Evolutionary conservation across 352 stramenopile genomes (phyloP).

Genomic region (Nothophytophthora sp.): DNA sequence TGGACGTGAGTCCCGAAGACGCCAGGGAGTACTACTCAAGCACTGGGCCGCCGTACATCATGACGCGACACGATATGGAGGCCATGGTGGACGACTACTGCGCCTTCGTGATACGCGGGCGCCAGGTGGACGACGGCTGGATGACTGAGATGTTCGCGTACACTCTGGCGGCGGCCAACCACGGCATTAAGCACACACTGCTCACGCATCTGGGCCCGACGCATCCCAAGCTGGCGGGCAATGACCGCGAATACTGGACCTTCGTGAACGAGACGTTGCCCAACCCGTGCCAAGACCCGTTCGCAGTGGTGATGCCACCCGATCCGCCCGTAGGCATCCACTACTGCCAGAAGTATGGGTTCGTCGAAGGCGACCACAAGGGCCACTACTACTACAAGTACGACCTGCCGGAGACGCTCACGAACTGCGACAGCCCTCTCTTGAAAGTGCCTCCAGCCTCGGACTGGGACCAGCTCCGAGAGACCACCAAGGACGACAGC

Average conservation of each 20-base stretch:
- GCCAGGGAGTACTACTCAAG: slow-evolving; percentile 45
- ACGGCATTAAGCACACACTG: slow-evolving; percentile 58
- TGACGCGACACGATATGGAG: slow-evolving; percentile 47
- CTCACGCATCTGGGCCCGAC: slow-evolving; percentile 45
- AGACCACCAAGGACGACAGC: slow-evolving; percentile 17
- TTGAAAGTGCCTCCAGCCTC: slow-evolving; percentile 40
- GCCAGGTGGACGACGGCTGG: slow-evolving; percentile 38
- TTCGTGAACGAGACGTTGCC: slow-evolving; percentile 30
- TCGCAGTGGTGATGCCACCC: slow-evolving; percentile 35
- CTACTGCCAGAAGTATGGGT: slow-evolving; percentile 60
- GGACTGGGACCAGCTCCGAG: slow-evolving; percentile 29
- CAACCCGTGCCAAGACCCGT: slow-evolving; percentile 40
- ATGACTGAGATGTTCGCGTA: slow-evolving; percentile 71
- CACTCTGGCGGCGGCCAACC: slow-evolving; percentile 42
- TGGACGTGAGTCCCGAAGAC: slow-evolving; percentile 32
- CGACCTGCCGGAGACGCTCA: slow-evolving; percentile 42
- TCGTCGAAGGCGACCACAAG: slow-evolving; percentile 36
- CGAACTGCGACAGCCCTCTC: slow-evolving; percentile 43
- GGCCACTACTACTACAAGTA: slow-evolving; percentile 66
- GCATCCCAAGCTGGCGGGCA: slow-evolving; percentile 32
- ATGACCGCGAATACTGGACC: slow-evolving; percentile 40
- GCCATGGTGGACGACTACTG: slow-evolving; percentile 57
- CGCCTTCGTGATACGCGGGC: slow-evolving; percentile 40
- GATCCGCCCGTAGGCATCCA: slow-evolving; percentile 47
- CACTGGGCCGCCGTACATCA: slow-evolving; percentile 58